A percentile compares a stretch with the other conserved stretches of the same genome.
These are phyloP conservation scores for Halteria grandinella DNA, from an alignment of 73 alveolate species.

Conservation along the genomic window DNA sequence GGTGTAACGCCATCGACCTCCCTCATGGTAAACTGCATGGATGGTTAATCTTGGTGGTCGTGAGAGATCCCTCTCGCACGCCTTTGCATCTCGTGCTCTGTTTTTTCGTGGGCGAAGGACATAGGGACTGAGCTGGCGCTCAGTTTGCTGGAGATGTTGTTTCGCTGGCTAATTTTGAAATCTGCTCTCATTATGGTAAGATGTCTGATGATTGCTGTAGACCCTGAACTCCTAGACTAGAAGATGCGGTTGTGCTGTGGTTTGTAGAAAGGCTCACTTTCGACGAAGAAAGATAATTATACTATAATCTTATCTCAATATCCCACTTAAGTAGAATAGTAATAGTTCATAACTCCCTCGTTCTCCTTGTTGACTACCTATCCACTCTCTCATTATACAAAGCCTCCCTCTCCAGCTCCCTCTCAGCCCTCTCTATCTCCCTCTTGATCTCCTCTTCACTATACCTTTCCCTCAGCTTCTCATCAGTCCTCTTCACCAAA, in stretches of 20 bases:
- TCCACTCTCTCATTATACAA: slow-evolving; percentile 16
- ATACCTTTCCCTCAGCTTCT: background rate
- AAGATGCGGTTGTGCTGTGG: no score
- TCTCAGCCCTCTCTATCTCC: slow-evolving; percentile 22
- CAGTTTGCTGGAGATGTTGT: slow-evolving; percentile 8
- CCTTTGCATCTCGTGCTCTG: no score
- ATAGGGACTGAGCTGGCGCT: slow-evolving; percentile 5
- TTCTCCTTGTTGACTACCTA: background rate
- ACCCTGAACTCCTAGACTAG: no score
- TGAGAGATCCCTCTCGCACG: no score
- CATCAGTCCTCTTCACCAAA: background rate
- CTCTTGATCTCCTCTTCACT: slow-evolving; percentile 29
- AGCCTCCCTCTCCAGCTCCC: background rate
- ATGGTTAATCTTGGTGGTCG: no score
- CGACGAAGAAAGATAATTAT: no score
- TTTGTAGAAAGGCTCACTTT: no score
- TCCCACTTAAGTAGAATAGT: background rate
- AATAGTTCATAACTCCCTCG: background rate
- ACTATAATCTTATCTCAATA: no score
- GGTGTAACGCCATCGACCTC: background rate
- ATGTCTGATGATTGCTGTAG: no score
- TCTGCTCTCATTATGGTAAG: slow-evolving; percentile 46
- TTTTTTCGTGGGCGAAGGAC: no score
- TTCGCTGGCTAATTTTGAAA: slow-evolving; percentile 37
- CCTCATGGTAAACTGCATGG: background rate